Conservation (phyloP, 129 eudicot species). For the Smallanthus sonchifolius region DNA sequence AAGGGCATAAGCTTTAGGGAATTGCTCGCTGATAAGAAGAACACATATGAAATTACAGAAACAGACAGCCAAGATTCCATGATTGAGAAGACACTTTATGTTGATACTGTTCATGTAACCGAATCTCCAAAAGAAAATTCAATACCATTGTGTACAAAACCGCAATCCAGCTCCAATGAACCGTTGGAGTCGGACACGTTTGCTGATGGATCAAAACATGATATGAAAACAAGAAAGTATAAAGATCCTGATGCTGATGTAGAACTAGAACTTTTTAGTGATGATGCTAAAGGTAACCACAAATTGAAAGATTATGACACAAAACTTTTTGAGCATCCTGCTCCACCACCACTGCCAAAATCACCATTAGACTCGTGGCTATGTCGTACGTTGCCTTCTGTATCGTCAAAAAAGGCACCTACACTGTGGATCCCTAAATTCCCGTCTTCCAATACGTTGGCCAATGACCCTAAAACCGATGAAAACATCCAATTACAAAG, state of each 20-base stretch:
- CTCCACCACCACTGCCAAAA: constrained; percentile 67
- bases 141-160: constrained; percentile 9
- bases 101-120: constrained; percentile 42
- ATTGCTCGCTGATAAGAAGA: constrained; percentile 38
- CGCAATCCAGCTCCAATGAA: constrained; percentile 1
- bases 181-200: neutral
- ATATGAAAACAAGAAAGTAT: neutral
- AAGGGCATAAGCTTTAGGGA: constrained; percentile 36
- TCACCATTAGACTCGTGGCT: constrained; percentile 98
- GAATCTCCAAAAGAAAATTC: constrained; percentile 25
- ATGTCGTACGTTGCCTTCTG: constrained; percentile 69
- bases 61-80: constrained; percentile 20
- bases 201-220: constrained; percentile 16
- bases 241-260: constrained; percentile 18
- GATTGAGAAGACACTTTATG: constrained; percentile 67
- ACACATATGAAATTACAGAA: constrained; percentile 28
- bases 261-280: constrained; percentile 3
- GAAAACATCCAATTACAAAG: constrained; percentile 21
- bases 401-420: constrained; percentile 26
- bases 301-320: constrained; percentile 19
- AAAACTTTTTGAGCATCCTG: constrained; percentile 19
- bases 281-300: neutral
- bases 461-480: constrained; percentile 42
- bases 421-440: constrained; percentile 15
- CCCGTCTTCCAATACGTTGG: constrained; percentile 24